These are phyloP conservation scores for Hyphopichia burtonii DNA, from an alignment of 1,139 yeast species.

Conservation along the genomic window DNA sequence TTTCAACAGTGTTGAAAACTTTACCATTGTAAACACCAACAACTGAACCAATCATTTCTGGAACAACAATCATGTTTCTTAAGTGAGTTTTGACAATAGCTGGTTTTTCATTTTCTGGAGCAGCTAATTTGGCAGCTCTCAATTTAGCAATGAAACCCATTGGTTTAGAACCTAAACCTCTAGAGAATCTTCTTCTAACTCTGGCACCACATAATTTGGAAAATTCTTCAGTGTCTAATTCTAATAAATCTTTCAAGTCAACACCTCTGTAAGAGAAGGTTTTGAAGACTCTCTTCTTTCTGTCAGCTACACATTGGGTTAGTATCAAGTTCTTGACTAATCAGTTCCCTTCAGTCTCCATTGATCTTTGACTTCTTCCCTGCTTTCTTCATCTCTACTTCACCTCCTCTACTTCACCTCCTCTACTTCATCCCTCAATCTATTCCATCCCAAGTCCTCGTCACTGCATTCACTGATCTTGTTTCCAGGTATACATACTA, in stretches of 20 bases:
- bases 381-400: no score
- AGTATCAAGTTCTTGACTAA: background rate
- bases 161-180: conserved; percentile 96
- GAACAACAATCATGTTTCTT: conserved; percentile 98
- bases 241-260: conserved; percentile 91
- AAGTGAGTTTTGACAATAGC: conserved; percentile 98
- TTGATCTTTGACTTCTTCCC: background rate
- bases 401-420: no score
- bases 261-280: conserved; percentile 99
- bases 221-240: conserved; percentile 95
- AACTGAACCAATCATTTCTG: conserved; percentile 99
- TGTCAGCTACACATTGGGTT: conserved; percentile 41
- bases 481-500: conserved; percentile 43
- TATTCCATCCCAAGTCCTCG: no score
- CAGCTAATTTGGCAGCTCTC: conserved; percentile 94
- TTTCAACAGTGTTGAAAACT: conserved; percentile 98
- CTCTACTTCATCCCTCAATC: no score
- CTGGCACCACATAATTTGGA: conserved; percentile 96
- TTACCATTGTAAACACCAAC: conserved; percentile 99
- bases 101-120: conserved; percentile 96
- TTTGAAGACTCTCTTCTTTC: conserved; percentile 92
- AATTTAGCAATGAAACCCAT: conserved; percentile 97
- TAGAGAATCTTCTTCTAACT: conserved; percentile 99
- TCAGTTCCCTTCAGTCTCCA: no score
- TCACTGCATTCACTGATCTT: background rate